Evolutionary conservation across 2,329 filamentous ascomycete species (phyloP), one percentile per base, ranked within the genome.

Genomic region (Verticillium dahliae): DNA sequence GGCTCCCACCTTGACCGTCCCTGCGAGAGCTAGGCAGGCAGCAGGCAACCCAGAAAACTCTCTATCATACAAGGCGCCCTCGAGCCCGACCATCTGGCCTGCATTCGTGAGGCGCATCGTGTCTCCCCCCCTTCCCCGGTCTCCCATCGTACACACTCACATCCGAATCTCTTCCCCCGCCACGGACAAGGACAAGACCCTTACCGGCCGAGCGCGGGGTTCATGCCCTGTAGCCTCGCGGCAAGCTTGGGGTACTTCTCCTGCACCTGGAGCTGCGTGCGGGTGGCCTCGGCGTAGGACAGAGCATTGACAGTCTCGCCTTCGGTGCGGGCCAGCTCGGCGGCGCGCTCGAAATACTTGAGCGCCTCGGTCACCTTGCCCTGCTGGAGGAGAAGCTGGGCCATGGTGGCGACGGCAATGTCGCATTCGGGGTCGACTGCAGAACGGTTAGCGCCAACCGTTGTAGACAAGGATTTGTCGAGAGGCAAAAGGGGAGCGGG

Each of bases 351-450:
- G 73, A 99, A 99, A 81, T 98, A 98, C 77, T 90, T 92, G 67
- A 99, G 87, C 0, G 95, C 95, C 65, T 97, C 91, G 39, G 90
- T 90, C 62, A 99, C 94, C 80, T 97, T 97, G 76, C 95, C 95
- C 81, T 98, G 95, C 76, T 99, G 95, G 39, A 99, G 85, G 59
- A 99, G 88, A 52, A 99, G 86, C 78, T 99, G 95, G 11, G 95
- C 95, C 92, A 99, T 97, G 60, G 95, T 99, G 60, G 95, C 95
- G 52, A 99, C 95, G 52, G 95, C 95, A 72, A 99, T 99, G 71
- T 99, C 95, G 74, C 95, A 99, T 75, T 99, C 95, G 33, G 95
- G 95, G 71, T 99, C 95, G 74, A 99, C 93, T 97, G 69, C 50
- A 33, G 15, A 13, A 15, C 60, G 6, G 67, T 82, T 71, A 81